Conservation (phyloP, 176 grass and related monocot species). For the Ensete glaucum region DNA sequence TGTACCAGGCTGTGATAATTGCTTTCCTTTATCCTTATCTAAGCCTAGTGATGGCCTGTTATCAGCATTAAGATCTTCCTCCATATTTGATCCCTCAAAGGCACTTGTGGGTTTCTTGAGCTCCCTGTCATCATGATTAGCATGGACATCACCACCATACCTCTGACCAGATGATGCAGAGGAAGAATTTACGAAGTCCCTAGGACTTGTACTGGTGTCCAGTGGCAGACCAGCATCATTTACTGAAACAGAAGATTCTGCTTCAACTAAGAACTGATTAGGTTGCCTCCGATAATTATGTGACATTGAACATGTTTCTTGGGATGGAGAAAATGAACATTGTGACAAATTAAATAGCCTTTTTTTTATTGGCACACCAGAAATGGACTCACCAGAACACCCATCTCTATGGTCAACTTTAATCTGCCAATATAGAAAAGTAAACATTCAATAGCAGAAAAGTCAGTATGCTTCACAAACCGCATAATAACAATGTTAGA, state of each 20-base stretch:
- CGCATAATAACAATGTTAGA: not conserved
- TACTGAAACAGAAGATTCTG: slow-evolving; percentile 23
- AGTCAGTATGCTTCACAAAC: not conserved
- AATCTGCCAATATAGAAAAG: slow-evolving; percentile 13
- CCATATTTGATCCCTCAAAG: not conserved
- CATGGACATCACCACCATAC: not conserved
- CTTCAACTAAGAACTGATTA: not conserved
- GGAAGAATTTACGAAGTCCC: not conserved
- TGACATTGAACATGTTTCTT: not conserved
- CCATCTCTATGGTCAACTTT: slow-evolving; percentile 5
- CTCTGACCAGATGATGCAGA: not conserved
- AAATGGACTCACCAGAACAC: slow-evolving; percentile 22
- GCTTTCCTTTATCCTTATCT: not conserved
- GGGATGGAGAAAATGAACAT: slow-evolving; percentile 1
- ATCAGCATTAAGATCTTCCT: not conserved
- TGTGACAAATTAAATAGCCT: slow-evolving; percentile 19
- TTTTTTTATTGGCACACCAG: slow-evolving; percentile 40
- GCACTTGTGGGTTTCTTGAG: not conserved
- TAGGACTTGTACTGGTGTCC: not conserved
- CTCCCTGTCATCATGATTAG: not conserved
- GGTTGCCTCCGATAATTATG: not conserved
- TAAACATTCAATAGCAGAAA: not conserved
- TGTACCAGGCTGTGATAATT: not conserved
- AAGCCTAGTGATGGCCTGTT: not conserved
- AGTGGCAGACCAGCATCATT: slow-evolving; percentile 19